Percentiles rank a stretch among this genome's conserved stretches.
Evolutionary conservation across 768 basidiomycete genomes (phyloP).

Genomic region (Phaeotremella fagi): DNA sequence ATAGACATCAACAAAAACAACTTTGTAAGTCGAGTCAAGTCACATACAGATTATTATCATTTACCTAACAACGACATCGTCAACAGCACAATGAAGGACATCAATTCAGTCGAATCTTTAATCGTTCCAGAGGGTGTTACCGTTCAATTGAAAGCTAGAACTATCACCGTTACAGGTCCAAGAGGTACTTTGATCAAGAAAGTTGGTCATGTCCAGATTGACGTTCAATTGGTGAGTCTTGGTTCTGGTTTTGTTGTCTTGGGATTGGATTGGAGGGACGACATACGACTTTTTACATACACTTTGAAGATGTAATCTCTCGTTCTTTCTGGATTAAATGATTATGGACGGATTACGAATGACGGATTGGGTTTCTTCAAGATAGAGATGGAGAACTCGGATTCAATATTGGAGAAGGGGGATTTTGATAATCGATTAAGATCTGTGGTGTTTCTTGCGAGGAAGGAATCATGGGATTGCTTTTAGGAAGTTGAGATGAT

Average conservation of each 20-base stretch:
- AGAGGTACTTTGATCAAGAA: slow-evolving; percentile 81
- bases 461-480: too few species aligned
- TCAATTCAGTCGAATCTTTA: slow-evolving; percentile 47
- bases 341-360: too few species aligned
- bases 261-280: too few species aligned
- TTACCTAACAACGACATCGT: slow-evolving; percentile 3
- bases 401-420: neutral
- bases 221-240: slow-evolving; percentile 48
- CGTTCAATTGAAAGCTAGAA: slow-evolving; percentile 80
- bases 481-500: too few species aligned
- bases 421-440: neutral
- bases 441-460: neutral
- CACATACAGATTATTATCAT: neutral
- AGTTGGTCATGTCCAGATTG: slow-evolving; percentile 54
- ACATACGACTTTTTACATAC: too few species aligned
- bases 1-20: too few species aligned
- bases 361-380: too few species aligned
- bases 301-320: too few species aligned
- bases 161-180: slow-evolving; percentile 87
- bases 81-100: slow-evolving; percentile 47
- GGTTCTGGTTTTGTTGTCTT: neutral
- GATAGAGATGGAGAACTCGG: neutral
- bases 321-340: too few species aligned
- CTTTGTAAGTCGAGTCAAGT: too few species aligned
- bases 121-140: slow-evolving; percentile 62